phyloP scores from a whole-genome alignment of 371 early-diverging fungal species.

The Apophysomyces trapeziformis region DNA sequence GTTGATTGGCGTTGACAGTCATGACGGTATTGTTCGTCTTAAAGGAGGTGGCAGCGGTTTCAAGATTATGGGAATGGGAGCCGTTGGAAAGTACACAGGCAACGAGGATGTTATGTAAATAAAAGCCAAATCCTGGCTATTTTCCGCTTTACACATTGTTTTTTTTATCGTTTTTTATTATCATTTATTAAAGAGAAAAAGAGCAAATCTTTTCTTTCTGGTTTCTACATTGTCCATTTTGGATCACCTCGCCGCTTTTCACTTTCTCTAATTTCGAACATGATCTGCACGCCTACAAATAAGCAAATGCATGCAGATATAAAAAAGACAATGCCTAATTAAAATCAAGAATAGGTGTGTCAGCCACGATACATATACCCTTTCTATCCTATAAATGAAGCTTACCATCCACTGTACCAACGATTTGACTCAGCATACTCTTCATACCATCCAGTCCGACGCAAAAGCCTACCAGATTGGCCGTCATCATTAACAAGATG shows the following conservation, averaged over 20 bases:
- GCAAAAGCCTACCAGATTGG: conserved; percentile 89
- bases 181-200: neutral
- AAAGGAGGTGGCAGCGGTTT: conserved; percentile 62
- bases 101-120: conserved; percentile 10
- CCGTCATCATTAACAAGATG: conserved; percentile 83
- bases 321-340: conserved; percentile 49
- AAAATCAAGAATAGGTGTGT: neutral
- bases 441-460: conserved; percentile 78
- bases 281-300: conserved; percentile 72
- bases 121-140: conserved; percentile 9
- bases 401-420: conserved; percentile 20
- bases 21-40: conserved; percentile 82
- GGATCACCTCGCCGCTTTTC: conserved; percentile 58
- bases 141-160: neutral
- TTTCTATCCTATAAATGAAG: neutral
- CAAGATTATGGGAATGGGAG: conserved; percentile 64
- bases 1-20: conserved; percentile 80
- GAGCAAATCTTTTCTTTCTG: too few species aligned
- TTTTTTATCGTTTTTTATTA: conserved; percentile 9
- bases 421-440: conserved; percentile 48
- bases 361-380: neutral
- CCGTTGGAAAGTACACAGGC: conserved; percentile 62
- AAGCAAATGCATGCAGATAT: conserved; percentile 51
- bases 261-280: conserved; percentile 79
- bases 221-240: conserved; percentile 37